phyloP scores from a whole-genome alignment of 2,329 filamentous ascomycete genomes.

The Chaetoscypha palmicola region DNA sequence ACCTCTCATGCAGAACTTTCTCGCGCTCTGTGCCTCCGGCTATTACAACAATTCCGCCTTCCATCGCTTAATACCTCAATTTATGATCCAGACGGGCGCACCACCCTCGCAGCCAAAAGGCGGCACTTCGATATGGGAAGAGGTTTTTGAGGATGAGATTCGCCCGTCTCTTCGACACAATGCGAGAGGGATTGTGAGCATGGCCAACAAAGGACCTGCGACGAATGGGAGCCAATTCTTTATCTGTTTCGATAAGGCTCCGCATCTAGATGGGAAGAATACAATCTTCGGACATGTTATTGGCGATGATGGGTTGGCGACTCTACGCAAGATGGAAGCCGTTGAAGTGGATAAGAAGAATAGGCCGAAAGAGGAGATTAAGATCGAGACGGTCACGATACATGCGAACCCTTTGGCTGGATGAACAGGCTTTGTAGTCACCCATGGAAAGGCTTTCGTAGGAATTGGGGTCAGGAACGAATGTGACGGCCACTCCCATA shows the following conservation, averaged over 20 bases:
- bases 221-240: conserved; percentile 81
- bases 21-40: conserved; percentile 72
- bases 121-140: conserved; percentile 67
- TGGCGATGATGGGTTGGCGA: conserved; percentile 55
- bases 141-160: conserved; percentile 74
- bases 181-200: conserved; percentile 62
- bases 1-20: conserved; percentile 61
- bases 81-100: conserved; percentile 74
- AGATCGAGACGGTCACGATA: conserved; percentile 63
- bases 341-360: conserved; percentile 72
- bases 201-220: conserved; percentile 70
- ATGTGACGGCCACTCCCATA: too few relatives aligned
- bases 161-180: conserved; percentile 62
- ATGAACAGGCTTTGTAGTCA: too few relatives aligned
- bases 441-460: too few relatives aligned
- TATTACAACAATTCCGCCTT: conserved; percentile 72
- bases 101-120: conserved; percentile 57
- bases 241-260: conserved; percentile 67
- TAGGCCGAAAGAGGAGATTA: conserved; percentile 58
- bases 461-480: too few relatives aligned
- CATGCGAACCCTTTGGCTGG: conserved; percentile 74
- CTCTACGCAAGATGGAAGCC: conserved; percentile 64
- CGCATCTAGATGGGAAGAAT: conserved; percentile 77
- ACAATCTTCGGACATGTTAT: conserved; percentile 74
- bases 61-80: conserved; percentile 71